These are phyloP conservation scores for Cercophora samala DNA, from an alignment of 495 filamentous ascomycete genomes.

Conservation along the genomic window DNA sequence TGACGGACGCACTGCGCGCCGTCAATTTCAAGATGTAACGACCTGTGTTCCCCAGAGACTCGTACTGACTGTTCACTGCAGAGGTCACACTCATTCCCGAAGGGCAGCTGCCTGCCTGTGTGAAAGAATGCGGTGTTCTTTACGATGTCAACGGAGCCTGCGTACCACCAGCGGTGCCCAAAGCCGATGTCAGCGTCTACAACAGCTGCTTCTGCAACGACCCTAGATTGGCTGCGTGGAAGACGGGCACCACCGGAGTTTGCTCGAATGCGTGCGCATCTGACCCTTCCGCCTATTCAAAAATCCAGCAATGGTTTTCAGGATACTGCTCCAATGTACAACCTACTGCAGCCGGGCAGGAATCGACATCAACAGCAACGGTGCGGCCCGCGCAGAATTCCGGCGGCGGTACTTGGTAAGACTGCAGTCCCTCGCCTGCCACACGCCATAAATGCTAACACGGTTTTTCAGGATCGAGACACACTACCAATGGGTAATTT, in stretches of 20 bases:
- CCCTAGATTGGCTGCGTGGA: slow-evolving; percentile 41
- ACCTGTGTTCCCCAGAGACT: neutral
- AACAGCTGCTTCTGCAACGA: slow-evolving; percentile 50
- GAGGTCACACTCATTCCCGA: slow-evolving; percentile 48
- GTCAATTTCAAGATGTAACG: neutral
- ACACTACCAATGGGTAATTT: slow-evolving; percentile 57
- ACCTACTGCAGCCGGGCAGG: slow-evolving; percentile 8
- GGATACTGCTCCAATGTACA: slow-evolving; percentile 38
- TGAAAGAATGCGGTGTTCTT: slow-evolving; percentile 44
- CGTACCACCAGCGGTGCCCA: slow-evolving; percentile 40
- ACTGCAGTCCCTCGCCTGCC: no score
- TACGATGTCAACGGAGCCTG: slow-evolving; percentile 56
- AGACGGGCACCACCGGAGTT: slow-evolving; percentile 38
- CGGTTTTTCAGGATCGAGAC: slow-evolving; percentile 40
- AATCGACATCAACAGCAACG: slow-evolving; percentile 20
- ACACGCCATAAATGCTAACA: neutral
- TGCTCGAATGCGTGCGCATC: slow-evolving; percentile 37
- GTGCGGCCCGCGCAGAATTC: slow-evolving; percentile 24
- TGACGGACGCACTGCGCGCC: neutral
- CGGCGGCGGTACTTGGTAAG: slow-evolving; percentile 31
- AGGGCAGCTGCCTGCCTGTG: slow-evolving; percentile 46
- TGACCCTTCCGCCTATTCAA: slow-evolving; percentile 34
- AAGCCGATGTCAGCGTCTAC: slow-evolving; percentile 29
- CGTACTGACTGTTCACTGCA: neutral
- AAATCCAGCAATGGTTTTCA: slow-evolving; percentile 51